phyloP scores from a whole-genome alignment of 495 filamentous ascomycete species.

The Tuber calosporum region DNA sequence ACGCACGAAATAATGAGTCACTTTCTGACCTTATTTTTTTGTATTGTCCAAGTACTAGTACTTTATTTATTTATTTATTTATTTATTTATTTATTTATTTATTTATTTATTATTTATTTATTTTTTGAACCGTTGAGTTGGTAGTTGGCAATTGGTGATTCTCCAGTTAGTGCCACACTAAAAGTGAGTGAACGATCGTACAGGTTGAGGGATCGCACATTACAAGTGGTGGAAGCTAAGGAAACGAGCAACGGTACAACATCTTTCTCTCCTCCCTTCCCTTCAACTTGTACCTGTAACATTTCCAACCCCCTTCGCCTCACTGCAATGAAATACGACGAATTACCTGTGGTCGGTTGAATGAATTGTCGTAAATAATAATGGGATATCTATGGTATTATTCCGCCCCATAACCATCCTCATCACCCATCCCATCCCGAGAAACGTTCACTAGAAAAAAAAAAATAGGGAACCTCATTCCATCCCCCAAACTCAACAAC shows the following conservation, averaged over 20 bases:
- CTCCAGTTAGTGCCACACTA: too few relatives aligned
- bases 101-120: too few relatives aligned
- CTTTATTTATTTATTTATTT: too few relatives aligned
- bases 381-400: neutral
- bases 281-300: too few relatives aligned
- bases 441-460: neutral
- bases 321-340: neutral
- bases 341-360: neutral
- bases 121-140: too few relatives aligned
- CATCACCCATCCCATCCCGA: neutral
- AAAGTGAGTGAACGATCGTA: too few relatives aligned
- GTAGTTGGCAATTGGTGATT: too few relatives aligned
- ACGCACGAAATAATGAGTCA: too few relatives aligned
- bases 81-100: too few relatives aligned
- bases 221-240: neutral
- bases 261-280: neutral
- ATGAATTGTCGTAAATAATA: neutral
- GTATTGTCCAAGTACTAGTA: too few relatives aligned
- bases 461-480: neutral
- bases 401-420: neutral
- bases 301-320: neutral
- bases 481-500: neutral
- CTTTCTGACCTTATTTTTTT: too few relatives aligned
- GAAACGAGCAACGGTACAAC: neutral
- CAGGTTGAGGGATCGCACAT: too few relatives aligned